These are phyloP conservation scores for Thamnidium elegans DNA, from an alignment of 192 early-diverging fungal species.

Conservation along the genomic window DNA sequence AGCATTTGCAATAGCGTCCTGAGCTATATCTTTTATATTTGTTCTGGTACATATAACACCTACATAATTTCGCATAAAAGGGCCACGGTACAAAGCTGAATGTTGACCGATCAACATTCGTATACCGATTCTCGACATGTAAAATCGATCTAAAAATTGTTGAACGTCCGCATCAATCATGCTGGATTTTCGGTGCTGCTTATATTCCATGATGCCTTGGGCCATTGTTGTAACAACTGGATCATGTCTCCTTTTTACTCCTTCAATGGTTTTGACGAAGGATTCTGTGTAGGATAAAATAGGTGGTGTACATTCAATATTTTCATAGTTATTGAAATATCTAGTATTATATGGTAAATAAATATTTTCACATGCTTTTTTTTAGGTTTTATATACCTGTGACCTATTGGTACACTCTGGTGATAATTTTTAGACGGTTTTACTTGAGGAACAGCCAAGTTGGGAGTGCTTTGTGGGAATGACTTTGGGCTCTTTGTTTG, in stretches of 20 bases:
- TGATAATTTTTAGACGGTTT: slow-evolving; percentile 2
- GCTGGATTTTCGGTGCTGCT: slow-evolving; percentile 47
- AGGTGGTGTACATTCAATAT: slow-evolving; percentile 59
- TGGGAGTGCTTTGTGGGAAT: slow-evolving; percentile 44
- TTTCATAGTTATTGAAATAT: slow-evolving; percentile 52
- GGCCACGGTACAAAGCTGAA: slow-evolving; percentile 64
- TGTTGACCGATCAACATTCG: slow-evolving; percentile 92
- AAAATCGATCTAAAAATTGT: slow-evolving; percentile 91
- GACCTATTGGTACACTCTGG: slow-evolving; percentile 39
- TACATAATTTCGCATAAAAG: slow-evolving; percentile 68
- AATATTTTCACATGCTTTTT: neutral
- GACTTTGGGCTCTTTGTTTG: neutral
- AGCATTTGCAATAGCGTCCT: slow-evolving; percentile 89
- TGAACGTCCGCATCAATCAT: slow-evolving; percentile 75
- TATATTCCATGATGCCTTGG: slow-evolving; percentile 91
- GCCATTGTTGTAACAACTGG: slow-evolving; percentile 89
- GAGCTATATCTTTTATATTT: slow-evolving; percentile 73
- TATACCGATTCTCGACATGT: slow-evolving; percentile 95
- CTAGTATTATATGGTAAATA: neutral
- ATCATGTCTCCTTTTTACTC: slow-evolving; percentile 89
- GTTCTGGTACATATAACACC: slow-evolving; percentile 93
- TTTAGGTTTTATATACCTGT: slow-evolving; percentile 36
- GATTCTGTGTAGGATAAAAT: slow-evolving; percentile 73
- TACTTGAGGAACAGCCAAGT: slow-evolving; percentile 34
- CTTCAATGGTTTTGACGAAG: slow-evolving; percentile 87